Conservation (phyloP, 108 stramenopile species). For the Nitzschia sp. region DNA sequence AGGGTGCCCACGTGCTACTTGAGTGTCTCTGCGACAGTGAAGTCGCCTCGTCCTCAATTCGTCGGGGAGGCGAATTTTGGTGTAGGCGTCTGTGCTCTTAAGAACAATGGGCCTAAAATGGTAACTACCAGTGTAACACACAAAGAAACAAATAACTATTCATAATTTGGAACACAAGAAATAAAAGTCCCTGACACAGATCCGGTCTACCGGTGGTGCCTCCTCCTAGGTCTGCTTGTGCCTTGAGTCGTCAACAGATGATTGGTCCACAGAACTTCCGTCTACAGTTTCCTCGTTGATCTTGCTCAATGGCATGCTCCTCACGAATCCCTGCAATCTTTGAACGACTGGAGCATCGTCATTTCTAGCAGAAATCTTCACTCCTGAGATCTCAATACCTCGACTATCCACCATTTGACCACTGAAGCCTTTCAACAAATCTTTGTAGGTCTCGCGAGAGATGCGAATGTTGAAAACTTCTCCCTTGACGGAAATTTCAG, state of each 20-base stretch:
- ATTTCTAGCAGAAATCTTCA: slow-evolving; percentile 36
- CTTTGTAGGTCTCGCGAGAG: slow-evolving; percentile 44
- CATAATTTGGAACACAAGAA: too few relatives aligned
- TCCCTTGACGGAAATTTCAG: slow-evolving; percentile 65
- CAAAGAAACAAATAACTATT: too few relatives aligned
- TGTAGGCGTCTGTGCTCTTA: too few relatives aligned
- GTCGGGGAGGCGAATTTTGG: too few relatives aligned
- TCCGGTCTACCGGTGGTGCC: too few relatives aligned
- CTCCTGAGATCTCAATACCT: slow-evolving; percentile 41
- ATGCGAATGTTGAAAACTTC: slow-evolving; percentile 65
- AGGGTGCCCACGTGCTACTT: too few relatives aligned
- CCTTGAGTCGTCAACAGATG: background rate
- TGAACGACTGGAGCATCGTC: slow-evolving; percentile 60
- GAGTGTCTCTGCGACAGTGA: too few relatives aligned
- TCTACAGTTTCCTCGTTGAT: slow-evolving; percentile 31
- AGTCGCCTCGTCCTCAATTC: too few relatives aligned
- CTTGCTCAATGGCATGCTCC: slow-evolving; percentile 30
- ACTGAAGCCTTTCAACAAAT: slow-evolving; percentile 54
- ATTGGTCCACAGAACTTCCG: slow-evolving; percentile 15
- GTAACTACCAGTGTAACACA: too few relatives aligned
- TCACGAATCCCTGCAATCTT: slow-evolving; percentile 54
- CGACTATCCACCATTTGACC: slow-evolving; percentile 50
- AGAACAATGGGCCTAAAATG: too few relatives aligned
- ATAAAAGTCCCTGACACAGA: too few relatives aligned
- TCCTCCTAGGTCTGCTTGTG: slow-evolving; percentile 2